phyloP scores from a whole-genome alignment of 768 basidiomycete species.

The Boletellus ananas region DNA sequence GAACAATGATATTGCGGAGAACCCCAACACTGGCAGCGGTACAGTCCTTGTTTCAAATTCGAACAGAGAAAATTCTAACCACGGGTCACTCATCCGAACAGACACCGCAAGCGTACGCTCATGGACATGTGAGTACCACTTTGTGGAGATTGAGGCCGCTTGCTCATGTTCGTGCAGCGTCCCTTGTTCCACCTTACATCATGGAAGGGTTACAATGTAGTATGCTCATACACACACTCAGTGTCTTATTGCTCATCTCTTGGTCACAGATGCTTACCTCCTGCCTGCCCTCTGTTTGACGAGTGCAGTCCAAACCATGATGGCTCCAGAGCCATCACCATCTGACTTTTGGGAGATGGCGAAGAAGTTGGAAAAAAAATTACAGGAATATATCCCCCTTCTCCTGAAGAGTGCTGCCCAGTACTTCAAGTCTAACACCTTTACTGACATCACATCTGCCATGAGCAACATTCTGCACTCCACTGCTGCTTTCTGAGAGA shows the following conservation, averaged over 20 bases:
- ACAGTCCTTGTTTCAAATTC: not conserved
- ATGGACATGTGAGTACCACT: too few relatives aligned
- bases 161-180: not conserved
- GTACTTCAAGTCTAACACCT: conserved; percentile 3
- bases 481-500: too few relatives aligned
- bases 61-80: too few relatives aligned
- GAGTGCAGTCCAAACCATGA: not conserved
- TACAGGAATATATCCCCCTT: conserved; percentile 3
- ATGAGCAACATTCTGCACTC: too few relatives aligned
- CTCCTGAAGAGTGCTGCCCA: conserved; percentile 1
- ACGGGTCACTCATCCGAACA: too few relatives aligned
- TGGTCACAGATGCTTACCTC: conserved; percentile 2
- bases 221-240: not conserved
- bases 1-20: not conserved
- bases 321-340: not conserved
- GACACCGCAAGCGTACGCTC: too few relatives aligned
- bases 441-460: conserved; percentile 1
- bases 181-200: not conserved
- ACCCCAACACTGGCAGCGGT: not conserved
- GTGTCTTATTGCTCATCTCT: not conserved
- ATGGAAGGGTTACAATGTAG: not conserved
- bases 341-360: conserved; percentile 15
- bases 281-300: not conserved
- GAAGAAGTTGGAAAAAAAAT: conserved; percentile 1
- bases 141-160: not conserved